phyloP scores from a whole-genome alignment of 495 filamentous ascomycete species.

The Aspergillus asperescens region DNA sequence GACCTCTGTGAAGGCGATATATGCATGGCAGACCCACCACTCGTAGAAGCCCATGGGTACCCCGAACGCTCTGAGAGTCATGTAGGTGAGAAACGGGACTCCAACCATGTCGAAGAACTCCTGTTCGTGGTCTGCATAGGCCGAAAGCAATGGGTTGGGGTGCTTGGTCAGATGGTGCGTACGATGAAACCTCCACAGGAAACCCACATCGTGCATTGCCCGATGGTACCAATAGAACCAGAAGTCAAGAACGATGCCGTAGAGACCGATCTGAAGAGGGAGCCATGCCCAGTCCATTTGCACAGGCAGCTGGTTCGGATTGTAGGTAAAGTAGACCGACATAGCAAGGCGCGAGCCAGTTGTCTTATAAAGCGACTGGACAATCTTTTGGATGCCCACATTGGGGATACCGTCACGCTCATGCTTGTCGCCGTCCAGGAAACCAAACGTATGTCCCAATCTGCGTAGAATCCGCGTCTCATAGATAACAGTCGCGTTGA shows the following conservation, averaged over 20 bases:
- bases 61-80: constrained; percentile 28
- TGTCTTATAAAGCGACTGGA: constrained; percentile 21
- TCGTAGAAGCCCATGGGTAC: constrained; percentile 41
- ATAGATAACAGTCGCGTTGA: constrained; percentile 32
- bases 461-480: constrained; percentile 26
- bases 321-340: constrained; percentile 22
- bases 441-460: constrained; percentile 23
- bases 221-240: constrained; percentile 46
- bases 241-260: constrained; percentile 41
- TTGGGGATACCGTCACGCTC: constrained; percentile 27
- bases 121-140: constrained; percentile 41
- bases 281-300: constrained; percentile 32
- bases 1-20: constrained; percentile 38
- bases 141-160: constrained; percentile 37
- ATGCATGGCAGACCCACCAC: constrained; percentile 42
- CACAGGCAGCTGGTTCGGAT: constrained; percentile 12
- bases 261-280: constrained; percentile 35
- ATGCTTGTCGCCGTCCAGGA: constrained; percentile 27
- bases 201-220: constrained; percentile 37
- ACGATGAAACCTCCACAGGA: constrained; percentile 40
- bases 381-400: constrained; percentile 21
- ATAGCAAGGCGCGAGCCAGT: constrained; percentile 20
- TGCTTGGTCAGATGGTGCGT: constrained; percentile 44
- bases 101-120: constrained; percentile 44
- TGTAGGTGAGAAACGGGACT: constrained; percentile 34